Evolutionary conservation across 257 asterid species (phyloP).

Genomic region (Voacanga thouarsii): DNA sequence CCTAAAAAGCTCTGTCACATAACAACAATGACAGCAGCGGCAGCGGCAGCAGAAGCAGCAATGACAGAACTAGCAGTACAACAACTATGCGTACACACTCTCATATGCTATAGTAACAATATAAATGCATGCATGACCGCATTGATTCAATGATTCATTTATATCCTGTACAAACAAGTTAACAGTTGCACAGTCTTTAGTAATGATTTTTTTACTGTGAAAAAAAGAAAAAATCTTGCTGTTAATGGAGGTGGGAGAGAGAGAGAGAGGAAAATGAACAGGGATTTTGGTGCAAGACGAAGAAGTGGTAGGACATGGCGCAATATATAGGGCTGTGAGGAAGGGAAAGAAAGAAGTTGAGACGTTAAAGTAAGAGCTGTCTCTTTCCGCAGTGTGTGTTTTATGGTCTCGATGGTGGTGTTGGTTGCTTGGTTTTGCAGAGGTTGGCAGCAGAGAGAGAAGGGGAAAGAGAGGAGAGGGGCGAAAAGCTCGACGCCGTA

Average conservation of each 20-base stretch:
- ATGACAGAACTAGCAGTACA: conserved; percentile 24
- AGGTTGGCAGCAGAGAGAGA: conserved; percentile 17
- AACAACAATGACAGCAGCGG: conserved; percentile 50
- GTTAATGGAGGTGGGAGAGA: too few relatives aligned
- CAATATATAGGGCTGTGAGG: not conserved
- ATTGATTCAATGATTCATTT: conserved; percentile 31
- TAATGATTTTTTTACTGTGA: not conserved
- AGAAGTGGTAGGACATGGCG: not conserved
- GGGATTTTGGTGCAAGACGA: conserved; percentile 19
- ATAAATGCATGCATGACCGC: conserved; percentile 31
- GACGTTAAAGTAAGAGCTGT: conserved; percentile 41
- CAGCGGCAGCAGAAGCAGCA: conserved; percentile 21
- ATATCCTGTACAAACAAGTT: conserved; percentile 19
- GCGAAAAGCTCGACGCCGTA: conserved; percentile 29
- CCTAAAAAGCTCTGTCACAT: conserved; percentile 55
- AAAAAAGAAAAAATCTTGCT: too few relatives aligned
- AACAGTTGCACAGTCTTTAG: not conserved
- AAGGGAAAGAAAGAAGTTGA: not conserved
- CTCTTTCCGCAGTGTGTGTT: conserved; percentile 13
- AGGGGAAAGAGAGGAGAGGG: conserved; percentile 20
- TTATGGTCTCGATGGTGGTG: conserved; percentile 19
- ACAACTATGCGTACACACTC: conserved; percentile 15
- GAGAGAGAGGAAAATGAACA: conserved; percentile 27
- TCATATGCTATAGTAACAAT: conserved; percentile 9
- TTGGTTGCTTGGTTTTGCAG: conserved; percentile 15